Evolutionary conservation across 2,329 filamentous ascomycete genomes (phyloP), one percentile per base, ranked within the genome.

Genomic region (Orbilia brochopaga): DNA sequence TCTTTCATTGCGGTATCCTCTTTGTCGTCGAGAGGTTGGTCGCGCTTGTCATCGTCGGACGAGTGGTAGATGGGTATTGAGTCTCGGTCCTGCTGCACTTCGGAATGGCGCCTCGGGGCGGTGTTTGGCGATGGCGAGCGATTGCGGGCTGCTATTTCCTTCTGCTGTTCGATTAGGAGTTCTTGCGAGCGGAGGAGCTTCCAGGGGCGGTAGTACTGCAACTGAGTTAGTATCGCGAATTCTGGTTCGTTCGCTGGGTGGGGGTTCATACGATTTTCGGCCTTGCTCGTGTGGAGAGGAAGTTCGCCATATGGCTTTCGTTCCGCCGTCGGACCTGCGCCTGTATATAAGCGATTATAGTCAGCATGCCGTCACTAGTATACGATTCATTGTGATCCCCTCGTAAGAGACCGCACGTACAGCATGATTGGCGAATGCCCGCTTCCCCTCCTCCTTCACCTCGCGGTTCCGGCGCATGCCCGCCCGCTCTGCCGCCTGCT

Each of bases 131-230:
- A 65, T 15, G 60, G 67, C 8, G 66, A 72, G 52, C 55, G 40
- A 37, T 72, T 72, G 44, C 60, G 35, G 13, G 67, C 60, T n/a
- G 60, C 67, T 32, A 61, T 66, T 59, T 66, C 61, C 48, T 66
- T 66, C 37, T 73, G 69, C 23, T 73, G 62, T 40, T 73, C 60
- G 52, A 73, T 73, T 19, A 52, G 21, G 11, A 73, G 37, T 44
- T 73, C 69, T 21, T 73, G 69, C n/a, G 69, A 62, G 4, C 53
- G 69, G 40, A 73, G 69, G 50, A 73, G 69, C 23, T 73, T 73
- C 69, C 69, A 73, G 3, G 69, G 69, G n/a, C 61, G 69, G 52
- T 67, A 73, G 21, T 73, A 73, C 69, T 73, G 35, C 46, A 27
- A n/a, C 19, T 21, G n/a, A 2, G 44, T 58, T 42, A 65, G 53